phyloP scores from a whole-genome alignment of 192 early-diverging fungal species.

The Coemansia sp. region DNA sequence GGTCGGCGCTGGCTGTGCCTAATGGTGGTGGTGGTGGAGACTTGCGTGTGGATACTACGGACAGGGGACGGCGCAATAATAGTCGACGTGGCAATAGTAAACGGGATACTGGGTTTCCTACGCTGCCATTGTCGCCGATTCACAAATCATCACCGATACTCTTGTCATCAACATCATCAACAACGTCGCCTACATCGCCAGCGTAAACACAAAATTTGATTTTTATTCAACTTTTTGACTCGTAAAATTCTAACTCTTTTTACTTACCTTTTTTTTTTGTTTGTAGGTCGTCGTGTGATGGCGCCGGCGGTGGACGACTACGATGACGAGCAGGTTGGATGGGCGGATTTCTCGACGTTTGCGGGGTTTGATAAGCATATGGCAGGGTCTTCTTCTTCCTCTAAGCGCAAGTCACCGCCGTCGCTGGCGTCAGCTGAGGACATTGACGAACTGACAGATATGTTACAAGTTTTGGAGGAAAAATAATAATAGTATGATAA shows the following conservation, averaged over 20 bases:
- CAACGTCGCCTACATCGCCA: not conserved
- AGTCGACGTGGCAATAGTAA: not conserved
- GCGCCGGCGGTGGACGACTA: constrained; percentile 35
- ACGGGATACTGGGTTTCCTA: constrained; percentile 11
- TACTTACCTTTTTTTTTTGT: not conserved
- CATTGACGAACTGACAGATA: not conserved
- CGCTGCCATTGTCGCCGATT: constrained; percentile 39
- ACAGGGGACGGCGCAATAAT: not conserved
- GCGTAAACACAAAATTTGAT: not conserved
- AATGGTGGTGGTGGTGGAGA: too few species aligned
- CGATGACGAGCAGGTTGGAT: constrained; percentile 25
- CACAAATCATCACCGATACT: constrained; percentile 23
- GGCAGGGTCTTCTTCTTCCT: not conserved
- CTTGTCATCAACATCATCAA: not conserved
- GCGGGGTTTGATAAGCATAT: constrained; percentile 6
- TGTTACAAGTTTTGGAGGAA: not conserved
- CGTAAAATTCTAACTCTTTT: not conserved
- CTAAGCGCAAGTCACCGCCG: not conserved
- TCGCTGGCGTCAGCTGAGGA: not conserved
- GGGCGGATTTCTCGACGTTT: constrained; percentile 30
- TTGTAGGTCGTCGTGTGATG: constrained; percentile 19
- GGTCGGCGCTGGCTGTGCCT: too few species aligned
- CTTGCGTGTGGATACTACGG: not conserved
- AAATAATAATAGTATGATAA: not conserved
- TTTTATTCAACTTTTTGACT: not conserved